These are phyloP conservation scores for Exophiala lecanii-corni DNA, from an alignment of 2,329 filamentous ascomycete species.

Conservation along the genomic window DNA sequence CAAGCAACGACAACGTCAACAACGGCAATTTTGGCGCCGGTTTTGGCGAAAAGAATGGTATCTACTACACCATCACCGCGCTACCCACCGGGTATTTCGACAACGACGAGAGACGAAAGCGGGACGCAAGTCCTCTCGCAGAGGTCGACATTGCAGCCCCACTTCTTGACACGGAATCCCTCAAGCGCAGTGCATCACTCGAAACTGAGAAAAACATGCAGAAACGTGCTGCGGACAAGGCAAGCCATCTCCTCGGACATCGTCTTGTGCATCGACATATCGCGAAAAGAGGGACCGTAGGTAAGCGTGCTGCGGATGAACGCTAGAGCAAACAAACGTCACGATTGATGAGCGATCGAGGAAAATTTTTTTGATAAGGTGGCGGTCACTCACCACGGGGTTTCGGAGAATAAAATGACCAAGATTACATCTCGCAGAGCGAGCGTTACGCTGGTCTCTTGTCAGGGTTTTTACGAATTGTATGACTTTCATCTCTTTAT, in stretches of 20 bases:
- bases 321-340: too few species aligned
- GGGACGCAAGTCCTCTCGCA: neutral
- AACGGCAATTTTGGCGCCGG: neutral
- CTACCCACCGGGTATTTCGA: conserved; percentile 1
- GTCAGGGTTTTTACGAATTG: too few species aligned
- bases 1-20: neutral
- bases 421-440: too few species aligned
- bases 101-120: neutral
- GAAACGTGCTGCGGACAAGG: neutral
- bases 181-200: neutral
- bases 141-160: too few species aligned
- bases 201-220: conserved; percentile 3
- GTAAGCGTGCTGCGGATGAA: neutral
- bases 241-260: conserved; percentile 2
- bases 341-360: too few species aligned
- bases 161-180: neutral
- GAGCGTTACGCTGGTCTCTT: too few species aligned
- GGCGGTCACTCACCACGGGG: too few species aligned
- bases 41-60: neutral
- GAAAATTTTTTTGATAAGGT: too few species aligned
- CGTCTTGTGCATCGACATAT: conserved; percentile 11
- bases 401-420: too few species aligned
- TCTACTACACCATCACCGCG: conserved; percentile 10
- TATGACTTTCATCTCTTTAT: too few species aligned
- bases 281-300: conserved; percentile 3